Conservation (phyloP, 768 basidiomycete genomes). For the Mrakia gelida region DNA sequence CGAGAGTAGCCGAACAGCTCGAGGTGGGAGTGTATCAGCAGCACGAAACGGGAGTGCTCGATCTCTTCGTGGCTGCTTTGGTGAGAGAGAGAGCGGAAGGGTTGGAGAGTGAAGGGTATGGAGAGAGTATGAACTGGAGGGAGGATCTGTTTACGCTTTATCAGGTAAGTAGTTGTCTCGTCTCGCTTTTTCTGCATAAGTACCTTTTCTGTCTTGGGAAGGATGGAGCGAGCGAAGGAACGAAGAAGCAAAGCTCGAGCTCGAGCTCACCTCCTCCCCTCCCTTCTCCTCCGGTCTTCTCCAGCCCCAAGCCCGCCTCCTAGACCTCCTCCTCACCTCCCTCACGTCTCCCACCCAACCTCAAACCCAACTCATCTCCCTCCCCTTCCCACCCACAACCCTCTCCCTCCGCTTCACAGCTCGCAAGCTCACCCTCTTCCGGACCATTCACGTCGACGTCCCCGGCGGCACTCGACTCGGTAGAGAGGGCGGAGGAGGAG, state of each 20-base stretch:
- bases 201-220: neutral
- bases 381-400: neutral
- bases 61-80: constrained; percentile 7
- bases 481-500: neutral
- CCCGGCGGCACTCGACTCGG: neutral
- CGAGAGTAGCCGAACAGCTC: no score
- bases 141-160: constrained; percentile 20
- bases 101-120: constrained; percentile 12
- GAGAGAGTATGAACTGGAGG: constrained; percentile 18
- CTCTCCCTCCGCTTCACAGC: constrained; percentile 10
- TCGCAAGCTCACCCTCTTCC: constrained; percentile 1
- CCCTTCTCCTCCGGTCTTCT: neutral
- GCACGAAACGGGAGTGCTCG: constrained; percentile 9
- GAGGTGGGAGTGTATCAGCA: neutral
- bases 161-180: constrained; percentile 2
- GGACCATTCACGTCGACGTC: neutral
- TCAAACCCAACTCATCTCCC: no score
- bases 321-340: constrained; percentile 1
- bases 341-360: neutral
- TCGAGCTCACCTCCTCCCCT: neutral
- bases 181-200: no score
- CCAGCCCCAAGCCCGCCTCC: neutral
- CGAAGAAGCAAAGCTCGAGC: neutral
- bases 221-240: neutral
- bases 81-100: constrained; percentile 6